Evolutionary conservation across 164 flowering plant genomes (phyloP), one percentile per base, ranked within the genome.

Genomic region (Magnolia sinica): DNA sequence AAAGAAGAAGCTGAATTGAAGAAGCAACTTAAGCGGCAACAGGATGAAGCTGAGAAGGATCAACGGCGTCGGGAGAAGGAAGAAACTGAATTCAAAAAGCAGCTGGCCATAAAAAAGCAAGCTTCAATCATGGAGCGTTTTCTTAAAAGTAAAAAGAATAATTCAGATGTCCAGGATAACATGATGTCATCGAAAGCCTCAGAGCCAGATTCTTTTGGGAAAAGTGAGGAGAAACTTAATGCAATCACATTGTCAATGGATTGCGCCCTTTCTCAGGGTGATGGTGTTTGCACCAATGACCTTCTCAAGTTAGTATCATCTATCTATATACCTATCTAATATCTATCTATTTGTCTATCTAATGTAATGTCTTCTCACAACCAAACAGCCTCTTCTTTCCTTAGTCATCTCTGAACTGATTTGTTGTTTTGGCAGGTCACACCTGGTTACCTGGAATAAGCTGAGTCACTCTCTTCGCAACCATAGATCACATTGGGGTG

Each of bases 61-160:
- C 88, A 84, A 75, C 88, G 68, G 76, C 90, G 89, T 7, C 86
- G 88, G 22, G 94, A 89, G 81, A 93, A 85, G 78, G 93, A 91
- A 83, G 95, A 90, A 83, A 81, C 90, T 64, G 96, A 92, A 72
- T 52, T 81, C 76, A 94, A 85, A 77, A 93, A 88, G 83, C 85
- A 86, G 80, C 88, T 84, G 75, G 76, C 89, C 18, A 27, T 94
- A 63, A 85, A 92, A 82, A 94, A 92, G 86, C 98, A 94, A 81
- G 99, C 97, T 82, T 88, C 98, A 76, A 75, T 94, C 1, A 91
- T 94, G 98, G 92, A 96, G 76, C 93, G 95, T 4, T 96, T 96
- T 84, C 81, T 96, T n/a, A 96, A 87, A 79, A 85, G 79, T 77
- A 80, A 79, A 67, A 88, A 84, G 73, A 83, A 74, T 72, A 76